Percentiles rank a stretch among this genome's conserved stretches.
Evolutionary conservation across 257 asterid genomes (phyloP).

Genomic region (Solanum bulbocastanum): DNA sequence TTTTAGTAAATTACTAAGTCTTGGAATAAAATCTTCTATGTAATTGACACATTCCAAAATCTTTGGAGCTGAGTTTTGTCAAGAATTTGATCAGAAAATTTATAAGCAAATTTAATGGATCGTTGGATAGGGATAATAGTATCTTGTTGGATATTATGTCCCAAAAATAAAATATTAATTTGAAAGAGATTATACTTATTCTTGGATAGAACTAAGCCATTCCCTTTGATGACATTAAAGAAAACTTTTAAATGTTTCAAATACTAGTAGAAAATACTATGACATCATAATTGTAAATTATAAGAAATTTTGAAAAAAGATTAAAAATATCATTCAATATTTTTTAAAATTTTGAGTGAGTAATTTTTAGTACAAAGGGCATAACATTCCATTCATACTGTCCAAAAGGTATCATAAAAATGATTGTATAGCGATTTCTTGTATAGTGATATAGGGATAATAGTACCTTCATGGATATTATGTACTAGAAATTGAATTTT

Average conservation of each 20-base stretch:
- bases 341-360: not conserved
- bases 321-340: not conserved
- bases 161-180: too few species aligned
- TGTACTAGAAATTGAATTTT: not conserved
- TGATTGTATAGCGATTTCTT: not conserved
- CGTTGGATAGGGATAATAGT: not conserved
- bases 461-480: not conserved
- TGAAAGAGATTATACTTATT: not conserved
- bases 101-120: not conserved
- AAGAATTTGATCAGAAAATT: not conserved
- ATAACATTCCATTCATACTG: not conserved
- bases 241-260: too few species aligned
- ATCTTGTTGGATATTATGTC: not conserved
- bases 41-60: not conserved
- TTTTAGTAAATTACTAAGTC: not conserved
- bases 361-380: not conserved
- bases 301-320: not conserved
- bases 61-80: not conserved
- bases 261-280: not conserved
- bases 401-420: not conserved
- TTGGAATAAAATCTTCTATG: too few species aligned
- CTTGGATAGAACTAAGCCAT: not conserved
- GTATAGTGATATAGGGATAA: not conserved
- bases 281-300: not conserved
- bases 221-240: not conserved